Evolutionary conservation across 495 filamentous ascomycete species (phyloP), one percentile per base, ranked within the genome.

Genomic region (Hypoxylon fuscum): DNA sequence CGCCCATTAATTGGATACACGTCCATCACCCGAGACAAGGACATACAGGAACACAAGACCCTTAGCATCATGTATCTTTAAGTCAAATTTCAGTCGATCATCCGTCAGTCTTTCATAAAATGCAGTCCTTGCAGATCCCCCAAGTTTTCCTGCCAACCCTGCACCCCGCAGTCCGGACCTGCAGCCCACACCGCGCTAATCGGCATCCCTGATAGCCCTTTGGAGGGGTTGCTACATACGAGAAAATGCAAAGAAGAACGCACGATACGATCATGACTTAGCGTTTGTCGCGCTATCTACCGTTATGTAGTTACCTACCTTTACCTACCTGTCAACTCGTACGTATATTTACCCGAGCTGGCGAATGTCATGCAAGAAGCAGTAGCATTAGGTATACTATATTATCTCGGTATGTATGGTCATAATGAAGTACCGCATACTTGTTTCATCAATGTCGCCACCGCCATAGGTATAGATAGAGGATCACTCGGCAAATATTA

Each of bases 161-260:
- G 63, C 58, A 66, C 63, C 63, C 63, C 63, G 63, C 63, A 65
- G 57, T 57, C 47, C 20, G 63, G 63, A 66, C 63, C 63, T 66
- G 63, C 63, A 66, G 63, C 47, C 50, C 40, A 56, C 43, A 44
- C 46, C 56, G 46, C 63, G 37, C 57, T 62, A 62, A 50, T 62
- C 42, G 57, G 45, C 42, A 54, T 57, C 38, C 31, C 41, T 62
- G 51, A 45, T 3, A 15, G n/a, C 1, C 6, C 12, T 40, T 46
- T 35, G 50, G 56, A 46, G 57, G 52, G 46, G 35, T 31, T 51
- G 20, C 35, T 38, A 50, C n/a, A n/a, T n/a, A n/a, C 46, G 51
- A 66, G 27, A 27, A 37, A 25, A 66, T 58, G 63, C 63, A 57
- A 37, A 57, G 52, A 66, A 58, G 53, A 54, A 62, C 57, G 48